phyloP scores from a whole-genome alignment of 2,329 filamentous ascomycete species.

The Hypoxylon sp. region DNA sequence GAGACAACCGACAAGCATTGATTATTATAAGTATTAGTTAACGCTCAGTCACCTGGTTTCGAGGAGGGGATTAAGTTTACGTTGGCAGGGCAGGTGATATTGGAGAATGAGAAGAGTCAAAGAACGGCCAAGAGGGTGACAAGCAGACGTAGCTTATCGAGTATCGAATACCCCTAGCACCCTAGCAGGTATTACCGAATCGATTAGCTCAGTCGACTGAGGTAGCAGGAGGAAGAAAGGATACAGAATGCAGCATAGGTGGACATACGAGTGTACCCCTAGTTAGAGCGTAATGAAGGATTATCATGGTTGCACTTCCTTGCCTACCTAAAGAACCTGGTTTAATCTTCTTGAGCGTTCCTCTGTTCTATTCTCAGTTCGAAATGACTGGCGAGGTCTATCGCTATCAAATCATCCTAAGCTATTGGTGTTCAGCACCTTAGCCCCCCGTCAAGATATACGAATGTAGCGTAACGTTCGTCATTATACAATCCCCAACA shows the following conservation, averaged over 20 bases:
- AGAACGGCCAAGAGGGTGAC: constrained; percentile 10
- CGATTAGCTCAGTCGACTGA: not conserved
- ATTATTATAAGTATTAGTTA: not conserved
- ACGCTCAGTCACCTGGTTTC: not conserved
- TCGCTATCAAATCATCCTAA: not conserved
- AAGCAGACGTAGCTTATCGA: constrained; percentile 30
- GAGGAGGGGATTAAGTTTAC: not conserved
- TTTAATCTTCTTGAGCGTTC: not conserved
- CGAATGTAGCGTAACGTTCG: not conserved
- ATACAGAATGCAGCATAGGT: not conserved
- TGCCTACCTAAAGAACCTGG: not conserved
- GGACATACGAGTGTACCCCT: constrained; percentile 12
- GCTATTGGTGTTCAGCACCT: not conserved
- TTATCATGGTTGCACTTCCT: not conserved
- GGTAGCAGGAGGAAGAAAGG: not conserved
- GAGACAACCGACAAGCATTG: not conserved
- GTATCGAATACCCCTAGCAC: constrained; percentile 29
- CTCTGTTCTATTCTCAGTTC: not conserved
- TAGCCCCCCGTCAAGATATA: not conserved
- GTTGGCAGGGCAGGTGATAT: not conserved
- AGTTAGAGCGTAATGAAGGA: not conserved
- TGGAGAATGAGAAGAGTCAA: not conserved
- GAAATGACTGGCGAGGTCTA: not conserved
- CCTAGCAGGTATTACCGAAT: constrained; percentile 10
- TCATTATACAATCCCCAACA: not conserved